Evolutionary conservation across 1,284 basidiomycete species (phyloP).

Genomic region (Ganoderma sinense): DNA sequence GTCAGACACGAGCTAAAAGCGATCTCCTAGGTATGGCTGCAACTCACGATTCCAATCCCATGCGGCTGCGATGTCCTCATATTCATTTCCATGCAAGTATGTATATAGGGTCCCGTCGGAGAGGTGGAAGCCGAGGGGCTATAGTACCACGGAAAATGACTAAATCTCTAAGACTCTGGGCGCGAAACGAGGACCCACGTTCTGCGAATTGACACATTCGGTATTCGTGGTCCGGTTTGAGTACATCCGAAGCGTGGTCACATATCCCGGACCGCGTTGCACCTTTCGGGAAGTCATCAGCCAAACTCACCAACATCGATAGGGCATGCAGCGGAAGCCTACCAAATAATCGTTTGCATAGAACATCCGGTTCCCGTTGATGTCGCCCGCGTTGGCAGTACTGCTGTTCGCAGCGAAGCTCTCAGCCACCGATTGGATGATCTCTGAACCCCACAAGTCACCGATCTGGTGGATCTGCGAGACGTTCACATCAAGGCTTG

Average conservation of each 20-base stretch:
- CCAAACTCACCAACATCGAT: background rate
- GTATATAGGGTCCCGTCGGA: slow-evolving; percentile 71
- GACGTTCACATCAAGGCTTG: slow-evolving; percentile 64
- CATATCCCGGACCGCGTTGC: slow-evolving; percentile 63
- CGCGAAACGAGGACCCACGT: slow-evolving; percentile 44
- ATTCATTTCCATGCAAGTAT: slow-evolving; percentile 69
- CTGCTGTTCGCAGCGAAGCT: slow-evolving; percentile 46
- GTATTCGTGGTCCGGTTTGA: slow-evolving; percentile 68
- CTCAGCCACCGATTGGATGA: slow-evolving; percentile 50
- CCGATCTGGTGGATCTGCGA: slow-evolving; percentile 61
- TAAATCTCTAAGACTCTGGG: background rate
- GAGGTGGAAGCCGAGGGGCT: slow-evolving; percentile 73
- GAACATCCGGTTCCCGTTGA: slow-evolving; percentile 71
- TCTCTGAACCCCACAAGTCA: slow-evolving; percentile 54
- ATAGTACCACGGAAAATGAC: background rate
- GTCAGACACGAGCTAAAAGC: background rate
- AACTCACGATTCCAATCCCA: slow-evolving; percentile 74
- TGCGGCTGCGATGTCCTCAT: slow-evolving; percentile 70
- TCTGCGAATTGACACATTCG: slow-evolving; percentile 71
- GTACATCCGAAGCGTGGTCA: slow-evolving; percentile 73
- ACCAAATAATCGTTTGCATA: slow-evolving; percentile 77
- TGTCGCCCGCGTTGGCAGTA: slow-evolving; percentile 62
- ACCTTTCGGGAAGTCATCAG: slow-evolving; percentile 45
- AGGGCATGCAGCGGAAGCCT: background rate
- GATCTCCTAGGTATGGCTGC: background rate